These are phyloP conservation scores for Lasiosphaeris hirsuta DNA, from an alignment of 495 filamentous ascomycete genomes.

Conservation along the genomic window DNA sequence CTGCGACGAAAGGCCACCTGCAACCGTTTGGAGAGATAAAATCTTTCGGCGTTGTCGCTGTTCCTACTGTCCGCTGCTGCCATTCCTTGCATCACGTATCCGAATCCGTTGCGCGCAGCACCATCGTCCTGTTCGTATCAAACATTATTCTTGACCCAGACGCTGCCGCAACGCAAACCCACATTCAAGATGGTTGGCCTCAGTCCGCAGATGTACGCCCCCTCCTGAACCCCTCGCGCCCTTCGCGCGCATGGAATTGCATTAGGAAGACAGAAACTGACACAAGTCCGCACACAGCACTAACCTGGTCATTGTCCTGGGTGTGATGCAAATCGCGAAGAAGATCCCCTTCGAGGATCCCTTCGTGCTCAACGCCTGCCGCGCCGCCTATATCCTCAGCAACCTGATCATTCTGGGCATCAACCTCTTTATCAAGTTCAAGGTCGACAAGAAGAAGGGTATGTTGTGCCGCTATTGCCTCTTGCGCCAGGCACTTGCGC, in stretches of 20 bases:
- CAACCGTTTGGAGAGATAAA: conserved; percentile 4
- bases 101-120: background rate
- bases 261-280: conserved; percentile 17
- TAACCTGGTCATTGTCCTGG: conserved; percentile 90
- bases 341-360: conserved; percentile 93
- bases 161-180: too few relatives aligned
- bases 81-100: background rate
- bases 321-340: conserved; percentile 98
- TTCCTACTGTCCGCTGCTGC: background rate
- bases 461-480: conserved; percentile 23
- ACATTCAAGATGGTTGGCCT: conserved; percentile 45
- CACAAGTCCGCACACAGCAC: conserved; percentile 53
- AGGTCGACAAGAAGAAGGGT: conserved; percentile 97
- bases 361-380: conserved; percentile 75
- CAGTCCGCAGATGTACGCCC: conserved; percentile 50
- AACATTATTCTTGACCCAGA: too few relatives aligned
- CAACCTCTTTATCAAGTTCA: conserved; percentile 75
- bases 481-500: background rate
- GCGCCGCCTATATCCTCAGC: conserved; percentile 77
- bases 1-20: background rate
- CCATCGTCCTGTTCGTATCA: background rate
- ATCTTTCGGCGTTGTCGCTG: background rate
- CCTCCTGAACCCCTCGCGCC: background rate
- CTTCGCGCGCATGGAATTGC: background rate
- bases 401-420: conserved; percentile 83